Evolutionary conservation across 108 stramenopile genomes (phyloP), one percentile per base, ranked within the genome.

Genomic region (Aurantiochytrium sp.): DNA sequence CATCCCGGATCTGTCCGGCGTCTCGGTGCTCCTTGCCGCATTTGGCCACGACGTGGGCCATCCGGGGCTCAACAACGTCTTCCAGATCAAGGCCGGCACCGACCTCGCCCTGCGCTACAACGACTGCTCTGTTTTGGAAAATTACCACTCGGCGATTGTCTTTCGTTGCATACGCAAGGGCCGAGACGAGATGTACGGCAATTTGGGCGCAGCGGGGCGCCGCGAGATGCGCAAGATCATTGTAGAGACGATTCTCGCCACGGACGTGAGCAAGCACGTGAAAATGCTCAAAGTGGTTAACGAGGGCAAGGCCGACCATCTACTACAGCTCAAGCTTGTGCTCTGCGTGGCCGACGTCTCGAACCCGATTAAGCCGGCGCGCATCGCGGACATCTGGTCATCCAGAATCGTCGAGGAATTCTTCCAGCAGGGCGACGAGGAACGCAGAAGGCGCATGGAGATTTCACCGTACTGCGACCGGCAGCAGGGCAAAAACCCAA

Each of bases 1-100:
- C 5, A 65, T 87, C 30, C 87, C 87, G 4, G 17, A 89, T 15
- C 6, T 94, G 59, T 92, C 95, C 17, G 52, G 93, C 34, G 90
- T 93, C 30, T 89, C 95, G 21, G 87, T 96, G 4, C 89, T 96
- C 24, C 27, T 97, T 42, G 92, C 95, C 4, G 96, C 94, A n/a
- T 86, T 95, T 10, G 88, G 92, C 52, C 96, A 97, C 89, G 96
- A 97, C 86, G 89, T 96, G 19, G 94, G 93, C 30, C 96, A 97
- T 87, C 95, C 95, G 4, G 96, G 95, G 30, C 88, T 91, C 24
- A 96, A 93, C 88, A 97, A 97, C 89, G 59, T 86, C 27, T 97
- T 91, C 81, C 94, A 95, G 54, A 90, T 94, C 21, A 89, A 94
- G 34, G 73, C 90, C 22, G 55, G 86, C 68, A 91, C 89, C 21